These are phyloP conservation scores for Podila epicladia DNA, from an alignment of 192 early-diverging fungal species.

Conservation along the genomic window DNA sequence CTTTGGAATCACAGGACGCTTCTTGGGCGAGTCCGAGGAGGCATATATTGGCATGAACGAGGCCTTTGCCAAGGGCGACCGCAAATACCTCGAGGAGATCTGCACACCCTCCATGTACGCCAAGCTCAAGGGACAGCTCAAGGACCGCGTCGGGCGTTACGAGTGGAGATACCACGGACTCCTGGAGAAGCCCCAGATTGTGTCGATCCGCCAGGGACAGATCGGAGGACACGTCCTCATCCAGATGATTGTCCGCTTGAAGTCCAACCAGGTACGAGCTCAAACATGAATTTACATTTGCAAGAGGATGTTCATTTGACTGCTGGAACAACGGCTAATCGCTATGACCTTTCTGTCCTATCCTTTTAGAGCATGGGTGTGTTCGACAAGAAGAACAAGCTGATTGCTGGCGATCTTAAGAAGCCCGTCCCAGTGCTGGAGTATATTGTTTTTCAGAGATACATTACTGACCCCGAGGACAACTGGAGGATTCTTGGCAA, in stretches of 20 bases:
- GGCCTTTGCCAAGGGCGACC: slow-evolving; percentile 73
- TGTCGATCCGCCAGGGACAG: slow-evolving; percentile 66
- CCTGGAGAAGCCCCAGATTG: slow-evolving; percentile 62
- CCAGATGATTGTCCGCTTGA: slow-evolving; percentile 72
- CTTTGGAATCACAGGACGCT: slow-evolving; percentile 65
- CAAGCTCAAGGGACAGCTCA: slow-evolving; percentile 70
- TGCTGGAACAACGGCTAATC: neutral
- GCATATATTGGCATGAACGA: slow-evolving; percentile 75
- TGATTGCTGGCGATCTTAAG: slow-evolving; percentile 58
- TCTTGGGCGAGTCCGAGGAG: slow-evolving; percentile 66
- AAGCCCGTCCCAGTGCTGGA: slow-evolving; percentile 68
- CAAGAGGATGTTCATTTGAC: neutral
- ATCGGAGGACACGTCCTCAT: slow-evolving; percentile 61
- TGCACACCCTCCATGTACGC: slow-evolving; percentile 69
- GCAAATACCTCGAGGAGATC: slow-evolving; percentile 61
- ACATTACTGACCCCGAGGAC: slow-evolving; percentile 64
- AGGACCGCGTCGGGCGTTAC: slow-evolving; percentile 58
- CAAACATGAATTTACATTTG: neutral
- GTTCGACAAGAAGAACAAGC: slow-evolving; percentile 58
- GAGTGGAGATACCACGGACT: slow-evolving; percentile 71
- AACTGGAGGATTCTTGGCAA: slow-evolving; percentile 76
- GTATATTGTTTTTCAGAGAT: slow-evolving; percentile 76
- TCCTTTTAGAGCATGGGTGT: slow-evolving; percentile 58
- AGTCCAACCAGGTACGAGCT: slow-evolving; percentile 67
- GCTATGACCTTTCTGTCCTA: neutral